Base-by-base conservation (phyloP, 2,329 filamentous ascomycete genomes). In the Immersiporthe knoxdaviesiana region DNA sequence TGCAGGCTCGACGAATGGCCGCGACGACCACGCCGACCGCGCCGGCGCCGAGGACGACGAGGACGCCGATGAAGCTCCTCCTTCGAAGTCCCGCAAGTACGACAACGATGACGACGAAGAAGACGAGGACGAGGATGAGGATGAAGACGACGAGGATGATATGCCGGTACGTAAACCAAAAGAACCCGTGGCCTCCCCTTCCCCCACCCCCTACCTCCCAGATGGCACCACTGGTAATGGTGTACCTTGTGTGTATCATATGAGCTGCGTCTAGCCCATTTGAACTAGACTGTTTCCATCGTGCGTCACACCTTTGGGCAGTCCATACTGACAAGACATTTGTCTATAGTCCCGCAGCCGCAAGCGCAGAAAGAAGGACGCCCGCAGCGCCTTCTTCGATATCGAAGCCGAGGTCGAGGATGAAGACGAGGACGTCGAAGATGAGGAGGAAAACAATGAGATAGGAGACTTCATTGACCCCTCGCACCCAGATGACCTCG, bases 351-450 rank as follows among this genome's bases (percentile, higher is more conserved):
- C 85, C 69, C 87, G 93, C 76, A 92, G 92, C 68, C 88, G 91
- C 75, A 98, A 98, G 81, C 92, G 94, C 69, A 91, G 90, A 79
- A 89, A 88, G 78, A 77, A 77, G 65, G 89, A 92, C 73, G 87
- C 87, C 73, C 89, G 93, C 72, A 92, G 93, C 75, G 90, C 91
- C 76, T 97, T 97, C 88, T 90, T 99, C 82, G 96, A 99, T 89
- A 93, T 95, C 76, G 96, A 99, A 85, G 96, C 96, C 79, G 96
- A 97, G 82, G 96, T 99, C 74, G 96, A 98, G 77, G 96, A 97
- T 72, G 94, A 97, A 75, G 94, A 97, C 75, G 92, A 93, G 74
- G 91, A 88, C 73, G 92, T 92, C 71, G 93, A 97, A 73, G 93
- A 97, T 65, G 95, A 97, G 74, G 93, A 97, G 74, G 94, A 97